Evolutionary conservation across 305 asterid species (phyloP), one percentile per base, ranked within the genome.

Genomic region (Coffea humblotiana): DNA sequence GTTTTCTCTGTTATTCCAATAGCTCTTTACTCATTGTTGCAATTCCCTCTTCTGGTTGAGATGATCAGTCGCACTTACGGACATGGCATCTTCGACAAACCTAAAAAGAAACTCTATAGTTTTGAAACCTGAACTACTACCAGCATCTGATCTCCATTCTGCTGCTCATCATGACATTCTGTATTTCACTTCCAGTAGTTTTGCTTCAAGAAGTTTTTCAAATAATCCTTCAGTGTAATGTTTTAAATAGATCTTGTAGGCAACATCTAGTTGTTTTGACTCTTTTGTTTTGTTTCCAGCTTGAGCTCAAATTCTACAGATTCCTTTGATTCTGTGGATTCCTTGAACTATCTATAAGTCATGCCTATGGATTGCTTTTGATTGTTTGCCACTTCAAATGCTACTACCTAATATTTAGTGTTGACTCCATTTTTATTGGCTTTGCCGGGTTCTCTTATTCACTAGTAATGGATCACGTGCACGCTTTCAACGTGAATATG

Each of bases 21-120:
- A 8, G 85, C 72, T 25, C 72, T 87, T 72, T 87, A 82, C 69
- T 61, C 85, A 18, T 15, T 80, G 15, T 37, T 77, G 63, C 88
- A 85, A 61, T 87, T 85, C 9, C 87, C 88, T 61, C 83, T 87
- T 61, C 40, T 87, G 71, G 80, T 85, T 73, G 88, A 85, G 90
- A 87, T 85, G 87, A 78, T 60, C 32, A 25, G 35, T 19, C 82
- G 82, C 43, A 87, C 88, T n/a, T 82, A 83, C 23, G 84, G 82
- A 16, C 82, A 78, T 1, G 81, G 83, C 37, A 84, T 85, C 66
- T 85, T 84, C n/a, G 71, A 65, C 48, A 88, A 82, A 75, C 83
- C 82, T 11, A 81, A 40, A 75, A 67, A 37, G 29, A 77, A 76
- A 18, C 15, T 47, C n/a, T 56, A 43, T 68, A 51, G 16, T 47